Evolutionary conservation across 2,329 filamentous ascomycete genomes (phyloP).

Genomic region (Curvularia spicifera): DNA sequence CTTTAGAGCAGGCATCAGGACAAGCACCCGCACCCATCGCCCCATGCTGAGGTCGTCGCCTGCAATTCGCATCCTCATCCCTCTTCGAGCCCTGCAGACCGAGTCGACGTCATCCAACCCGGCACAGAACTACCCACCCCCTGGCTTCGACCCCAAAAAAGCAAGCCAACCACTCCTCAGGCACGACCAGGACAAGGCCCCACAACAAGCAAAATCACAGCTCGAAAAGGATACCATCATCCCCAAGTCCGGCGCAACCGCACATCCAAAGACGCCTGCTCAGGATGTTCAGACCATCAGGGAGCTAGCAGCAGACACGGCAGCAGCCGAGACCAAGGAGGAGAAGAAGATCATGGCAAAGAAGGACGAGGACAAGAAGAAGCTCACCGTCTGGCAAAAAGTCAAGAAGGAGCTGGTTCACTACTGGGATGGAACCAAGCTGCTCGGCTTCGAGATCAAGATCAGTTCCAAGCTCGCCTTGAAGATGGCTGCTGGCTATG

Average conservation of each 20-base stretch:
- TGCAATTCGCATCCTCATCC: conserved; percentile 64
- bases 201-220: conserved; percentile 30
- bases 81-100: conserved; percentile 61
- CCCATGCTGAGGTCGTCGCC: conserved; percentile 59
- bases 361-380: conserved; percentile 74
- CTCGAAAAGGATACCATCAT: conserved; percentile 44
- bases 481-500: conserved; percentile 98
- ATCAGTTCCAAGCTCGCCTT: conserved; percentile 90
- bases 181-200: conserved; percentile 53
- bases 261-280: conserved; percentile 56
- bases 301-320: conserved; percentile 69
- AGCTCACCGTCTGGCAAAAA: conserved; percentile 87
- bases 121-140: conserved; percentile 71
- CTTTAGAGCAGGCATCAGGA: conserved; percentile 53
- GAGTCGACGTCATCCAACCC: conserved; percentile 60
- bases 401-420: conserved; percentile 93
- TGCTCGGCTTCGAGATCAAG: conserved; percentile 87
- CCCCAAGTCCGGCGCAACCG: conserved; percentile 50
- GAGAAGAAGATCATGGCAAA: conserved; percentile 65
- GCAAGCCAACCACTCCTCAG: conserved; percentile 82
- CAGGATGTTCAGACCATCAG: conserved; percentile 60
- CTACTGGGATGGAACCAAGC: conserved; percentile 98
- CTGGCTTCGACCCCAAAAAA: conserved; percentile 87
- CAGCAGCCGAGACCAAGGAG: conserved; percentile 54
- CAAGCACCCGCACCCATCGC: conserved; percentile 50